Evolutionary conservation across 345 rosid genomes (phyloP).

Genomic region (Excoecaria cochinchinensis): DNA sequence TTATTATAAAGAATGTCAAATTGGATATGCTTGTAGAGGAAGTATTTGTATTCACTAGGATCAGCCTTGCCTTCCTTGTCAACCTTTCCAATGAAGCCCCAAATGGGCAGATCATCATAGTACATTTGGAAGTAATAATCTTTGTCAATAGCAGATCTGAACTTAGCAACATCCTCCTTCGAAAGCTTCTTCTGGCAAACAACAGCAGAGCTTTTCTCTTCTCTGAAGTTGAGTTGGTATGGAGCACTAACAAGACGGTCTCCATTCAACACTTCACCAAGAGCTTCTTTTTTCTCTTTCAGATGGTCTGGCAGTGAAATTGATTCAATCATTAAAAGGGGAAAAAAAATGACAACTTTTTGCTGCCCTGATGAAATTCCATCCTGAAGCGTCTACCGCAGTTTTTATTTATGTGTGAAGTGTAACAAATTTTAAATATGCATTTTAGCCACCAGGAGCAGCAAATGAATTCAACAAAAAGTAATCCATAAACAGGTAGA

Average conservation of each 20-base stretch:
- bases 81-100: constrained; percentile 87
- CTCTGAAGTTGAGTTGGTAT: constrained; percentile 64
- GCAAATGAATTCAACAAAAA: no score
- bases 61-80: constrained; percentile 58
- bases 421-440: no score
- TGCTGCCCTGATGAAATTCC: no score
- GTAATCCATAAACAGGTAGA: no score
- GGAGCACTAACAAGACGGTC: constrained; percentile 87
- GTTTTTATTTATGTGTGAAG: no score
- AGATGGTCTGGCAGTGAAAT: constrained; percentile 40
- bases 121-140: constrained; percentile 91
- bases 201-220: constrained; percentile 59
- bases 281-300: constrained; percentile 86
- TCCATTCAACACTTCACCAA: constrained; percentile 84
- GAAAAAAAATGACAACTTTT: background rate
- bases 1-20: constrained; percentile 68
- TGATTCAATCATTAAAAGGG: background rate
- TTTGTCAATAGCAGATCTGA: constrained; percentile 59
- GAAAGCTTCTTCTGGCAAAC: constrained; percentile 58
- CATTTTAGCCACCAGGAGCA: no score
- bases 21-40: constrained; percentile 73
- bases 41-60: constrained; percentile 57
- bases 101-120: constrained; percentile 79
- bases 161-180: constrained; percentile 55
- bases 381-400: no score